Percentiles rank a stretch among this genome's conserved stretches.
These are phyloP conservation scores for Haematococcus lacustris DNA, from an alignment of 139 green algal species.

Conservation along the genomic window DNA sequence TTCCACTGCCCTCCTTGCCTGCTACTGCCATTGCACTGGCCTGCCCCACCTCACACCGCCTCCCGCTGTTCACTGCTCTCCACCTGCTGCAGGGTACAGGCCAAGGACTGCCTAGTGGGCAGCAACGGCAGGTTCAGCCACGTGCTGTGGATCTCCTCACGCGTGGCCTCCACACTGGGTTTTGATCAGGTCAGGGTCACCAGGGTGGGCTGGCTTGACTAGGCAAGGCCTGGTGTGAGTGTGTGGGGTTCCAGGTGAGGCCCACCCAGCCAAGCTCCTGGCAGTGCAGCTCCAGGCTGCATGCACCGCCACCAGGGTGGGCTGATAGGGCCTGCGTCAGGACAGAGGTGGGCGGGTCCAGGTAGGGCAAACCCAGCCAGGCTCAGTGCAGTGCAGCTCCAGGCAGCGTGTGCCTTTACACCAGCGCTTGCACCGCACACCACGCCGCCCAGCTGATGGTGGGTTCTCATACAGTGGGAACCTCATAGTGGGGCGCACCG, in stretches of 20 bases:
- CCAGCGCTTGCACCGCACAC: too few relatives aligned
- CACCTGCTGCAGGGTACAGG: not conserved
- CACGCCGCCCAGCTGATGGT: too few relatives aligned
- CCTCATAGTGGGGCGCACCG: too few relatives aligned
- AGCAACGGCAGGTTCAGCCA: constrained; percentile 33
- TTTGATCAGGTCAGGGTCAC: constrained; percentile 21
- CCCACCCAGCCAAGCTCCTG: not conserved
- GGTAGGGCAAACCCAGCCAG: too few relatives aligned
- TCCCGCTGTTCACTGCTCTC: not conserved
- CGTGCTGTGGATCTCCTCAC: constrained; percentile 43
- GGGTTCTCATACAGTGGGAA: too few relatives aligned
- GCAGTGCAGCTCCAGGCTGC: not conserved
- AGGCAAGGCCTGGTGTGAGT: not conserved
- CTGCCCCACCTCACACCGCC: not conserved
- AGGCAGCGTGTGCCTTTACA: too few relatives aligned
- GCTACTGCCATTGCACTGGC: not conserved
- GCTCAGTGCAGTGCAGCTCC: too few relatives aligned
- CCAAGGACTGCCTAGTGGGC: too few relatives aligned
- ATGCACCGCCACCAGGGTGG: too few relatives aligned
- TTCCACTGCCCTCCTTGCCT: not conserved
- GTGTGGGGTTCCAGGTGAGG: too few relatives aligned
- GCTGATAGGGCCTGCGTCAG: not conserved
- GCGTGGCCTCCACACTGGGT: constrained; percentile 46
- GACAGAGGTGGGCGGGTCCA: too few relatives aligned
- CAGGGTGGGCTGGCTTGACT: not conserved